Evolutionary conservation across 345 rosid species (phyloP), one percentile per base, ranked within the genome.

Genomic region (Trapa incisa): DNA sequence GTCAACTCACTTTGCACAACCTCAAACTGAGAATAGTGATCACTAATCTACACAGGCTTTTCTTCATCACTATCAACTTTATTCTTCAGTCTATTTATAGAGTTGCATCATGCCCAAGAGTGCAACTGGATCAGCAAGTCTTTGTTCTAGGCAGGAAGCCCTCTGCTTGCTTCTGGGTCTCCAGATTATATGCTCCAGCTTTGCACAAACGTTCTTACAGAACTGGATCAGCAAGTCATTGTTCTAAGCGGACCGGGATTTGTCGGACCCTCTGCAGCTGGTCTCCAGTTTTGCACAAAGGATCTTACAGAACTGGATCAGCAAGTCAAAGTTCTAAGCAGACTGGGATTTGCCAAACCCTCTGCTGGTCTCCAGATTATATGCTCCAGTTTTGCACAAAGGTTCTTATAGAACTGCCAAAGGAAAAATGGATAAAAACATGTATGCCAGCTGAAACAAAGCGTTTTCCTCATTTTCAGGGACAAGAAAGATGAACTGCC

Each of bases 361-460:
- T 79, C 85, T 1, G 76, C 47, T 36, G 96, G 85, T 76, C 75
- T 83, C 96, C 91, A 89, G 65, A 92, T 92, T 74, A 92, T 84
- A 69, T 79, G 75, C 37, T 82, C 96, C 16, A 92, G 89, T 66
- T 81, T 88, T 1, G 81, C 73, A 74, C 96, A 89, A 67, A 92
- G 78, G 60, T 78, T 82, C 84, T 88, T 88, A 87, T 89, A 92
- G 74, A 92, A 92, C 96, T 89, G 83, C 74, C 61, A 74, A 71
- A 52, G 29, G 56, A 65, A 56, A 66, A 37, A 9, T 22, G 29
- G 29, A 22, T 22, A 22, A 22, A 22, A 22, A 22, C 29, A 22
- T 22, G 29, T 22, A 22, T 89, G 83, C 74, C 61, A 74, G 70
- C 45, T 22, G 54, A 8, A 41, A 41, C 2, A 41, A 8, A 41